Evolutionary conservation across 768 basidiomycete genomes (phyloP).

Genomic region (Roridomyces roridus): DNA sequence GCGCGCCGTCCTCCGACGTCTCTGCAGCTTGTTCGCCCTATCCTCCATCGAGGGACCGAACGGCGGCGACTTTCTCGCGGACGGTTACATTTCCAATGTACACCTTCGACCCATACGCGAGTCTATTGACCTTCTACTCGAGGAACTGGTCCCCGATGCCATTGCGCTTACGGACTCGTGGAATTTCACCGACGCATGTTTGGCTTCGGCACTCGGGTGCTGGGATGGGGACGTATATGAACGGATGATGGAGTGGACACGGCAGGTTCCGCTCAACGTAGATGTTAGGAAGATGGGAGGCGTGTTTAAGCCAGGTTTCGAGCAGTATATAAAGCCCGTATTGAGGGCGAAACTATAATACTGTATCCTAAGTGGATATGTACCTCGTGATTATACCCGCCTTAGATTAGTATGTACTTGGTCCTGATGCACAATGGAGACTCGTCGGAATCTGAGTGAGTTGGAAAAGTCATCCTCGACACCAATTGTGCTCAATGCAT

Average conservation of each 20-base stretch:
- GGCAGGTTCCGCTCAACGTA: conserved; percentile 29
- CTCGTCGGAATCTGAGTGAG: too few species aligned
- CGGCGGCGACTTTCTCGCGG: conserved; percentile 30
- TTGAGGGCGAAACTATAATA: neutral
- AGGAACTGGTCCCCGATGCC: conserved; percentile 27
- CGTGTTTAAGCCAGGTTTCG: conserved; percentile 26
- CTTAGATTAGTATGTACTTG: too few species aligned
- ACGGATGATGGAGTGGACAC: conserved; percentile 31
- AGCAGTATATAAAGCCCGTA: conserved; percentile 24
- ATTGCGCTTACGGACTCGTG: conserved; percentile 32
- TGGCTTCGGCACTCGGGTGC: conserved; percentile 28
- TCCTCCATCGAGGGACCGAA: conserved; percentile 30
- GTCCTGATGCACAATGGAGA: too few species aligned
- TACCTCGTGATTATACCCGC: too few species aligned
- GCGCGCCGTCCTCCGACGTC: too few species aligned
- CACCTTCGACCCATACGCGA: conserved; percentile 23
- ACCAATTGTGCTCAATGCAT: too few species aligned
- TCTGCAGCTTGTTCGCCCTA: conserved; percentile 31
- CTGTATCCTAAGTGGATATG: too few species aligned
- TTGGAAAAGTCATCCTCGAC: too few species aligned
- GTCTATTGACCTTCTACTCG: conserved; percentile 15
- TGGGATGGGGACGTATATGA: conserved; percentile 34
- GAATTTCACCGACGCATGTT: conserved; percentile 33
- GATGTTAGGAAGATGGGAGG: conserved; percentile 16
- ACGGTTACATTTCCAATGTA: conserved; percentile 24